These are phyloP conservation scores for Crithidia thermophila DNA, from an alignment of 208 protist species.

Conservation along the genomic window DNA sequence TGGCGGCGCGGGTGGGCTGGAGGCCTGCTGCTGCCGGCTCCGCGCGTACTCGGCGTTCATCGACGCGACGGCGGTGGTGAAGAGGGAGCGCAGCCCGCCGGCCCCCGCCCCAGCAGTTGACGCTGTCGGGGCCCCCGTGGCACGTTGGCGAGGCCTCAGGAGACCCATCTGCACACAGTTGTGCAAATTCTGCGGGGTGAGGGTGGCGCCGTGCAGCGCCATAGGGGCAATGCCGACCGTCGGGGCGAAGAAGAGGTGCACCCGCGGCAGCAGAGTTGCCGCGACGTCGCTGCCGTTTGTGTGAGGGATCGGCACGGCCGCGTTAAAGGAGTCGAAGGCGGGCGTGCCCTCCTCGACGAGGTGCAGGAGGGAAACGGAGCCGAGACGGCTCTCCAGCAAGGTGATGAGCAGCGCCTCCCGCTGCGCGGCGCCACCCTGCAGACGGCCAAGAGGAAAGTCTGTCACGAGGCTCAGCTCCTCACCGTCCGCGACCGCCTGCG, in stretches of 20 bases:
- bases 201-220: conserved; percentile 32
- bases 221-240: conserved; percentile 20
- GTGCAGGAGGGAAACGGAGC: conserved; percentile 41
- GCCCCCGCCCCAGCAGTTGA: not conserved
- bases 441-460: conserved; percentile 30
- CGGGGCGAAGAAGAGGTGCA: conserved; percentile 55
- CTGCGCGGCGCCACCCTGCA: conserved; percentile 49
- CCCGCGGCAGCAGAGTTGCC: conserved; percentile 34
- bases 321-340: conserved; percentile 46
- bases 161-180: conserved; percentile 34
- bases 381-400: conserved; percentile 41
- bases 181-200: conserved; percentile 46
- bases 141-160: not conserved
- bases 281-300: not conserved
- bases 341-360: conserved; percentile 53
- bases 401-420: conserved; percentile 43
- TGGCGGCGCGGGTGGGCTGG: not conserved
- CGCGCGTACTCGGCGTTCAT: conserved; percentile 38
- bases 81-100: conserved; percentile 17
- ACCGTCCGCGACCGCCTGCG: conserved; percentile 18
- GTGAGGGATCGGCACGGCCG: conserved; percentile 29
- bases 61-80: conserved; percentile 19
- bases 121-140: not conserved
- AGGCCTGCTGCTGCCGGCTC: not conserved
- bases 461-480: conserved; percentile 27